Conservation (phyloP, 768 basidiomycete genomes). For the Russula brevipes region DNA sequence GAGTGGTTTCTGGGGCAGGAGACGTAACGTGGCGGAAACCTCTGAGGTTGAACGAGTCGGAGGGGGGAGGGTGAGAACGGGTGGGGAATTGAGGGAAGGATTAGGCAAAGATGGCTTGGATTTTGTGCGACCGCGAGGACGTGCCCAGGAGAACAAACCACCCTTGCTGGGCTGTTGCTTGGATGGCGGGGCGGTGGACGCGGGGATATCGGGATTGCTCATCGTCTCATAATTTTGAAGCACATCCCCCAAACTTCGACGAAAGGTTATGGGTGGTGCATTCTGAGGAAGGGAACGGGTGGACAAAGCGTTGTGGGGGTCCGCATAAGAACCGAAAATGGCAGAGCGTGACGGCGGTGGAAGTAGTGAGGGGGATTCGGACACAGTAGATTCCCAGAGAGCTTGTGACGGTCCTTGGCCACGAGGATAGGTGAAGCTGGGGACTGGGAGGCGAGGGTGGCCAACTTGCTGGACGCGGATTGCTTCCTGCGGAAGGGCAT, state of each 20-base stretch:
- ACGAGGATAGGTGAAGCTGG: constrained; percentile 28
- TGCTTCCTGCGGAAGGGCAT: constrained; percentile 41
- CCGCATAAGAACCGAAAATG: constrained; percentile 56
- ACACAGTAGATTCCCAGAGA: constrained; percentile 41
- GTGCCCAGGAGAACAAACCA: constrained; percentile 42
- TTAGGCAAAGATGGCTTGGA: constrained; percentile 35
- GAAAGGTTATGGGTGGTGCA: not conserved
- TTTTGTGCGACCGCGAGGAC: constrained; percentile 37
- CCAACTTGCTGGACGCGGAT: constrained; percentile 27
- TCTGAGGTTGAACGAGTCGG: constrained; percentile 62
- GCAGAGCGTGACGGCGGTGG: constrained; percentile 62
- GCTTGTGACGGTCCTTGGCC: constrained; percentile 3
- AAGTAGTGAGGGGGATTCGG: constrained; percentile 39
- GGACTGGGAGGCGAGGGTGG: constrained; percentile 31
- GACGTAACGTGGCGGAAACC: constrained; percentile 63
- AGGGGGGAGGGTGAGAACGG: constrained; percentile 24
- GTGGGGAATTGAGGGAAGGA: constrained; percentile 21
- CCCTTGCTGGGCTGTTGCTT: constrained; percentile 34
- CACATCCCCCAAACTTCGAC: constrained; percentile 2
- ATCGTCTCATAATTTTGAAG: constrained; percentile 25
- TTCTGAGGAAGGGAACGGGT: constrained; percentile 58
- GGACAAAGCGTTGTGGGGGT: constrained; percentile 48
- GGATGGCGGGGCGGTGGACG: constrained; percentile 8
- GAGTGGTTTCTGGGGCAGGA: constrained; percentile 25
- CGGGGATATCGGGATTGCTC: constrained; percentile 24